phyloP scores from a whole-genome alignment of 2,329 filamentous ascomycete genomes.

The Akanthomyces uredinophilus region DNA sequence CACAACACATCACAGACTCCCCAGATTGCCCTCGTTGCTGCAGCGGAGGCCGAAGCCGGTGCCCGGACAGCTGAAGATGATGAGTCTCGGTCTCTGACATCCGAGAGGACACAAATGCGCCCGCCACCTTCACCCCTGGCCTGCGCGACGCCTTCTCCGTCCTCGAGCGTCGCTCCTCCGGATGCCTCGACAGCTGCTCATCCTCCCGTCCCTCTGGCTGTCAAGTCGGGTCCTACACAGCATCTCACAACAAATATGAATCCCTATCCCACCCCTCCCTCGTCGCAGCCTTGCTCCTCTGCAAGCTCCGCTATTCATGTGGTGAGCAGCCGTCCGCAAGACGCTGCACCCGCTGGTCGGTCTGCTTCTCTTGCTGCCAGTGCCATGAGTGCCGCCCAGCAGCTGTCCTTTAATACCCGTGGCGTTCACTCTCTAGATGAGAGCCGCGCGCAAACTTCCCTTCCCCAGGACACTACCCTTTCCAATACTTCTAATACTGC shows the following conservation, averaged over 20 bases:
- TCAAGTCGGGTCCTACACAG: constrained; percentile 23
- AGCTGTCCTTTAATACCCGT: constrained; percentile 8
- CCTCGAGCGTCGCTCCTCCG: neutral
- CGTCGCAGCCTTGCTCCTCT: constrained; percentile 42
- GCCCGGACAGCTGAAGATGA: neutral
- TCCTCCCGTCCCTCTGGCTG: constrained; percentile 33
- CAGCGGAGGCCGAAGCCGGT: neutral
- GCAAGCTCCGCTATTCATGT: constrained; percentile 22
- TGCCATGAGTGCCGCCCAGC: constrained; percentile 11
- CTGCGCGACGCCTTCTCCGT: neutral
- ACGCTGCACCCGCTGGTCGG: constrained; percentile 6
- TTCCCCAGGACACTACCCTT: constrained; percentile 29
- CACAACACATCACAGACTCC: constrained; percentile 4
- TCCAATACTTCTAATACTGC: constrained; percentile 44
- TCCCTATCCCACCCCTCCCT: constrained; percentile 53
- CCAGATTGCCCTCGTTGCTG: constrained; percentile 1
- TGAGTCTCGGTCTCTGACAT: constrained; percentile 1
- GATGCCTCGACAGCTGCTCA: constrained; percentile 4
- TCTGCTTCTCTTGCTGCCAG: constrained; percentile 7
- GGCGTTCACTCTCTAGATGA: constrained; percentile 13
- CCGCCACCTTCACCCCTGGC: neutral
- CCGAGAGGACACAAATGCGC: constrained; percentile 5
- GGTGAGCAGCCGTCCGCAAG: neutral
- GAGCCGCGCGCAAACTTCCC: constrained; percentile 1
- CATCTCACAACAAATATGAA: constrained; percentile 32